phyloP scores from a whole-genome alignment of 2,329 filamentous ascomycete species.

The Kalaharituber pfeilii region DNA sequence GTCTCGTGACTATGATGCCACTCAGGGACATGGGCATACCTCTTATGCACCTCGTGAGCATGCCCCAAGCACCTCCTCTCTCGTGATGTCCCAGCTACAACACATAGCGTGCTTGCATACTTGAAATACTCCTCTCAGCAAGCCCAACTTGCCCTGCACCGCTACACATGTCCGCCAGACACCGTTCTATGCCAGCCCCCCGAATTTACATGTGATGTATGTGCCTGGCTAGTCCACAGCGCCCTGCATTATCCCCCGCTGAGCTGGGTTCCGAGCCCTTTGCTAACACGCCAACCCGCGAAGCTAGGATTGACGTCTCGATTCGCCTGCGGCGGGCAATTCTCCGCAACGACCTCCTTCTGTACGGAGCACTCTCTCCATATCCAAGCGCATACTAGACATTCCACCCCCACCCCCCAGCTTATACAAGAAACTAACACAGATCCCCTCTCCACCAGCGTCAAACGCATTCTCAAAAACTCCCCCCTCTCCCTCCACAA shows the following conservation, averaged over 20 bases:
- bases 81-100: no score
- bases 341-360: slow-evolving; percentile 19
- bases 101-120: no score
- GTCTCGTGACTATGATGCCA: no score
- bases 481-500: slow-evolving; percentile 17
- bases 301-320: slow-evolving; percentile 21
- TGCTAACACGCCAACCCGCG: no score
- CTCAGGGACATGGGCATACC: no score
- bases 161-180: no score
- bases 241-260: background rate
- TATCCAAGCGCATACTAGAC: background rate
- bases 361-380: slow-evolving; percentile 6
- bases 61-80: no score
- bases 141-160: no score
- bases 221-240: background rate
- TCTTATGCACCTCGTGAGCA: no score
- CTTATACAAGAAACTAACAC: background rate
- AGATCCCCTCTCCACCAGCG: slow-evolving; percentile 4
- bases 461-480: slow-evolving; percentile 20
- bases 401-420: background rate
- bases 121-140: no score
- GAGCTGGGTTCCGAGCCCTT: no score
- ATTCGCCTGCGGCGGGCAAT: slow-evolving; percentile 22
- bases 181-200: no score
- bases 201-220: background rate